Evolutionary conservation across 2,329 filamentous ascomycete genomes (phyloP).

Genomic region (Neurospora sp.): DNA sequence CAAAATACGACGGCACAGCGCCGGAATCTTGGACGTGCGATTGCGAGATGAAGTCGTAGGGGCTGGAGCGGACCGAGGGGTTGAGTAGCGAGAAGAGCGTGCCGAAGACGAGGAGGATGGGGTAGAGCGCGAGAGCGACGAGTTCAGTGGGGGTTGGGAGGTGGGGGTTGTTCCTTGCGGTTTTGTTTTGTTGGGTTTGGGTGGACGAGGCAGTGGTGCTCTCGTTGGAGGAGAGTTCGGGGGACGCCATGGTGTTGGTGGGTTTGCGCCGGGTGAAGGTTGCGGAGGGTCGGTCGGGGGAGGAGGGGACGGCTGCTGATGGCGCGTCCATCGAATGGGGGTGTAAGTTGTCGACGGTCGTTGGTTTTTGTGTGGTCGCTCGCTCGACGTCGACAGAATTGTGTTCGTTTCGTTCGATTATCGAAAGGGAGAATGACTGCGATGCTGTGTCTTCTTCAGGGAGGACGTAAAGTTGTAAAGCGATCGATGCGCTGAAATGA

Average conservation of each 20-base stretch:
- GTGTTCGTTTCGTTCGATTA: neutral
- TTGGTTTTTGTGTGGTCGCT: neutral
- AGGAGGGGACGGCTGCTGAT: neutral
- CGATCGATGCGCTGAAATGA: neutral
- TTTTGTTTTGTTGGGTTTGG: neutral
- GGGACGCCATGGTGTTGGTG: neutral
- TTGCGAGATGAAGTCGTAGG: slow-evolving; percentile 54
- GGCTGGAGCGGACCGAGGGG: slow-evolving; percentile 51
- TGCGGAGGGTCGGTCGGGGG: neutral
- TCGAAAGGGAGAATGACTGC: neutral
- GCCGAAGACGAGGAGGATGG: slow-evolving; percentile 67
- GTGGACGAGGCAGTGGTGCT: neutral
- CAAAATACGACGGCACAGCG: slow-evolving; percentile 74
- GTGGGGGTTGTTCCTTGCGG: slow-evolving; percentile 40
- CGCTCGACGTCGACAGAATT: neutral
- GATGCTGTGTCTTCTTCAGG: neutral
- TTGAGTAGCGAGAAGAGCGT: slow-evolving; percentile 72
- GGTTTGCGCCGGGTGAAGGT: slow-evolving; percentile 6
- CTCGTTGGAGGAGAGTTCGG: neutral
- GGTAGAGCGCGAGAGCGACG: slow-evolving; percentile 60
- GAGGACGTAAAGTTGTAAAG: neutral
- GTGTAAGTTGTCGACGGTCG: neutral
- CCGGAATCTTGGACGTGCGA: slow-evolving; percentile 43
- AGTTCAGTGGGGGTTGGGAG: slow-evolving; percentile 62
- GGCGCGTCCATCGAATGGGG: neutral